Evolutionary conservation across 2,329 filamentous ascomycete species (phyloP).

Genomic region (Septoria linicola): DNA sequence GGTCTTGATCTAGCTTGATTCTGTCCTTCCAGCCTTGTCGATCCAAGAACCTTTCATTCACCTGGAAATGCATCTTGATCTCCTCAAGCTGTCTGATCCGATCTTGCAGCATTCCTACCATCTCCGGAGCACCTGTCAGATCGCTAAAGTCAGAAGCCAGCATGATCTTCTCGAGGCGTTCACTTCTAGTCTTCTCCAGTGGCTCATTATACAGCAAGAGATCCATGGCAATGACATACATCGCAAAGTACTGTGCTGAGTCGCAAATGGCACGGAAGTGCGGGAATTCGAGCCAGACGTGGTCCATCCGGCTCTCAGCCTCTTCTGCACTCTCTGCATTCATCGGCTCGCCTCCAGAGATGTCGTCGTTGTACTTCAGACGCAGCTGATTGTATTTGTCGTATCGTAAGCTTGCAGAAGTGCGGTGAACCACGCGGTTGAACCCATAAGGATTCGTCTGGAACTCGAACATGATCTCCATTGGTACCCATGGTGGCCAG

Average conservation of each 20-base stretch:
- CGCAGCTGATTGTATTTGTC: conserved; percentile 98
- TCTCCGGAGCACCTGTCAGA: conserved; percentile 84
- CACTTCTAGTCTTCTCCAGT: conserved; percentile 92
- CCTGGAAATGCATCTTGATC: conserved; percentile 94
- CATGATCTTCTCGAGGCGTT: conserved; percentile 97
- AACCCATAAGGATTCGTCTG: conserved; percentile 94
- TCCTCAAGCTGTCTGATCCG: conserved; percentile 91
- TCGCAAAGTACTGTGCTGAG: conserved; percentile 92
- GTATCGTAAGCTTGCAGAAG: conserved; percentile 88
- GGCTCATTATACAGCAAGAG: conserved; percentile 95
- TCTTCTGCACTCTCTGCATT: conserved; percentile 46
- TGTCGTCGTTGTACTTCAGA: conserved; percentile 94
- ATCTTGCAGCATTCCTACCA: conserved; percentile 87
- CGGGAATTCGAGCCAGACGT: conserved; percentile 95
- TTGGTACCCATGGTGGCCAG: conserved; percentile 97
- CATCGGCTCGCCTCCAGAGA: conserved; percentile 61
- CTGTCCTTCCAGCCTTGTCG: conserved; percentile 88
- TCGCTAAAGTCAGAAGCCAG: conserved; percentile 98
- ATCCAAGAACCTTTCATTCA: conserved; percentile 83
- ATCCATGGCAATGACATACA: conserved; percentile 97
- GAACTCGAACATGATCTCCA: conserved; percentile 99
- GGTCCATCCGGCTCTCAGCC: conserved; percentile 75
- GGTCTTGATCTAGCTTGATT: conserved; percentile 81
- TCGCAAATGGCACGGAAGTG: conserved; percentile 93
- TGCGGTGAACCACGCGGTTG: conserved; percentile 93